A percentile compares a stretch with the other conserved stretches of the same genome.
These are phyloP conservation scores for Quercus lobata DNA, from an alignment of 331 rosid genomes.

Conservation along the genomic window DNA sequence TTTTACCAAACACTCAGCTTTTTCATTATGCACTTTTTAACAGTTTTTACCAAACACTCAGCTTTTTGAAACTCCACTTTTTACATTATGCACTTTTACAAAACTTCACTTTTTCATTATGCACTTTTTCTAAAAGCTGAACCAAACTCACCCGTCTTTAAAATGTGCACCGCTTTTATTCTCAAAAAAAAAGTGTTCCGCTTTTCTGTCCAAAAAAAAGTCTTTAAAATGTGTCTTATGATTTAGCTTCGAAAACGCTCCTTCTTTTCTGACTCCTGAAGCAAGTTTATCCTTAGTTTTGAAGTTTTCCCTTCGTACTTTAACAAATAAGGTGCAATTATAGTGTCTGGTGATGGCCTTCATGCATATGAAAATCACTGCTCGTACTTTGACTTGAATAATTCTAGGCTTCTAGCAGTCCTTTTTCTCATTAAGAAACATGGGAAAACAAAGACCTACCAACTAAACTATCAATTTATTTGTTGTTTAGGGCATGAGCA, in stretches of 20 bases:
- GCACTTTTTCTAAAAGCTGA: too few species aligned
- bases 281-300: conserved; percentile 37
- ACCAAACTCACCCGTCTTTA: too few species aligned
- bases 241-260: conserved; percentile 42
- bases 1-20: too few species aligned
- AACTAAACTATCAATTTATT: too few species aligned
- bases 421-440: background rate
- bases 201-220: too few species aligned
- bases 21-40: too few species aligned
- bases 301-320: conserved; percentile 25
- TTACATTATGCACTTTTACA: too few species aligned
- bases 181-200: too few species aligned
- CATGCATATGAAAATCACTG: background rate
- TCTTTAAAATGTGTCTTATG: background rate
- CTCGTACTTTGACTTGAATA: background rate
- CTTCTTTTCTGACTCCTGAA: conserved; percentile 36
- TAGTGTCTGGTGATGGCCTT: background rate
- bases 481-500: too few species aligned
- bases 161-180: background rate
- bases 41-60: too few species aligned
- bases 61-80: too few species aligned
- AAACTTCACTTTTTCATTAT: too few species aligned
- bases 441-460: background rate
- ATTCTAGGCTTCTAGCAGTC: background rate
- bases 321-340: background rate